Base-by-base conservation (phyloP, 2,329 filamentous ascomycete genomes). In the Ophiostoma australiae region DNA sequence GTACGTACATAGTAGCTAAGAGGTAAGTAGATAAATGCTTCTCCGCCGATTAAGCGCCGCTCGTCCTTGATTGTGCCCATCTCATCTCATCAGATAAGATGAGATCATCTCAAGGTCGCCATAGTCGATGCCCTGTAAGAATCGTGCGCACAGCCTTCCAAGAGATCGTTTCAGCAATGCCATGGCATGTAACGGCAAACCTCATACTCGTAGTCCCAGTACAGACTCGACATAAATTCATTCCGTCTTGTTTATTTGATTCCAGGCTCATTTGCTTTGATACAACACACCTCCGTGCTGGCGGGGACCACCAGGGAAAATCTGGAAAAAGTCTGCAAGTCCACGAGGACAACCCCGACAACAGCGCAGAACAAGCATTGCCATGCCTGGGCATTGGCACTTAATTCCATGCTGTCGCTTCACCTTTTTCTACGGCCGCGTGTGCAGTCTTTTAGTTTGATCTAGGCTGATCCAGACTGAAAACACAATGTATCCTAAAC, bases 221-320 rank as follows among this genome's bases (percentile, higher is more conserved):
- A 41, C 15, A 13, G 10, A 41, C 39, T 41, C 39, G 39, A 41
- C 11, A 41, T 31, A 13, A 10, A 41, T 41, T 41, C 39, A 41
- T 41, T n/a, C 44, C 17, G 7, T 48, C 17, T 48, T 20, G 17
- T 48, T 20, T 20, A 5, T 8, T 48, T 5, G 17, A 20, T 48
- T 48, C 17, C 52, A n/a, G 52, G n/a, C 52, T 31, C 52, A 58
- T 58, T 27, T 27, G 52, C n/a, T 58, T 27, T 58, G 52, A 58
- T 27, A 58, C 52, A 23, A 58, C 52, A 58, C 33, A 65, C 20
- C 17, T 65, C 17, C 31, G 20, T 37, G 61, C 17, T n/a, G 31
- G 61, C 61, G 61, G 61, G 61, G 61, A 39, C 61, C 61, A 65
- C 31, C 27, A 15, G 15, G 58, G 35, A 63, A 35, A 63, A 61